Conservation (phyloP, 371 early-diverging fungal genomes). For the Rhizoclosmatium hyalinum region DNA sequence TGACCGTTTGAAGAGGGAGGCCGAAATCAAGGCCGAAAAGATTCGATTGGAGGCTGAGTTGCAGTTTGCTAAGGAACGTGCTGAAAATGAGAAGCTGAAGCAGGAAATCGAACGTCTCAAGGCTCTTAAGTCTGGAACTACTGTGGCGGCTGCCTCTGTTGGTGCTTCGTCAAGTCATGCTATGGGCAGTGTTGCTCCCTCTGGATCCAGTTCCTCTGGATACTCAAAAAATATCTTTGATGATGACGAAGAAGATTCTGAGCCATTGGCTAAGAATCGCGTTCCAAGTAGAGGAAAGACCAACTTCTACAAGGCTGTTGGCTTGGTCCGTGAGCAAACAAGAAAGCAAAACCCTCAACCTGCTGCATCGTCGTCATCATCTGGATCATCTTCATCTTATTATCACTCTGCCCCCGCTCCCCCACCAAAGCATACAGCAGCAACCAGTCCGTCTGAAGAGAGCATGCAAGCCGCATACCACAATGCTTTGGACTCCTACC, state of each 20-base stretch:
- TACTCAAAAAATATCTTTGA: background rate
- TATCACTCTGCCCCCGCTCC: background rate
- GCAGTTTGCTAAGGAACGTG: slow-evolving; percentile 27
- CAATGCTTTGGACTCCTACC: slow-evolving; percentile 24
- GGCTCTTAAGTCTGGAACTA: slow-evolving; percentile 7
- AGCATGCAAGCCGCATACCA: slow-evolving; percentile 23
- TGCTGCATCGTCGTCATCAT: background rate
- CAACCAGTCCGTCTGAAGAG: slow-evolving; percentile 6
- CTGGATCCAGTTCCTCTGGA: background rate
- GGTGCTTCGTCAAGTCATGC: background rate
- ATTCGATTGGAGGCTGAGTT: slow-evolving; percentile 28
- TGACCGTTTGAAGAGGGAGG: slow-evolving; percentile 18
- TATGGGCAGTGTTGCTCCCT: slow-evolving; percentile 12
- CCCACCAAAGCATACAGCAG: background rate
- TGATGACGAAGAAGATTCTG: slow-evolving; percentile 24
- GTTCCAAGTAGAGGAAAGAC: background rate
- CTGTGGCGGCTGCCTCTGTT: background rate
- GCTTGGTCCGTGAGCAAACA: slow-evolving; percentile 26
- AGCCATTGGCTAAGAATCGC: slow-evolving; percentile 3
- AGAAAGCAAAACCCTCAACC: background rate
- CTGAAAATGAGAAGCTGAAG: slow-evolving; percentile 30
- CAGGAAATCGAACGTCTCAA: slow-evolving; percentile 29
- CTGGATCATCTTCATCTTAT: background rate
- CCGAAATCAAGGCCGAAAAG: slow-evolving; percentile 26
- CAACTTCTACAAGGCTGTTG: slow-evolving; percentile 28